Base-by-base conservation (phyloP, 441 rosid species). In the Dalechampia spathulata region DNA sequence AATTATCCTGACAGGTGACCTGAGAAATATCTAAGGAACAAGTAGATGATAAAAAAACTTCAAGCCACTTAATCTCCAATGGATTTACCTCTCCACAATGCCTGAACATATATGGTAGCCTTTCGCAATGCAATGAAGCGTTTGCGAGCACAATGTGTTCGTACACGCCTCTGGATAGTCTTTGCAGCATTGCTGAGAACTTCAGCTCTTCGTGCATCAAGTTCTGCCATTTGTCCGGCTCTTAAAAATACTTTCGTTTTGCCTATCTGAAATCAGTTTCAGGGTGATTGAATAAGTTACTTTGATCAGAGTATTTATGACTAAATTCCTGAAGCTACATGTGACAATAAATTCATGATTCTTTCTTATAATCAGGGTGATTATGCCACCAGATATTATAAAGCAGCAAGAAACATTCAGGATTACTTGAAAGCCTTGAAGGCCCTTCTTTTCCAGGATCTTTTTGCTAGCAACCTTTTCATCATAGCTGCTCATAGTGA, bases 151-250 rank as follows among this genome's bases (percentile, higher is more conserved):
- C 65, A 65, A 63, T 90, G 86, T 56, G 99, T 90, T 37, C 80
- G 70, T 55, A 90, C 60, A 0, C 91, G 85, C 32, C 95, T 61
- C 69, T 93, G 99, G 63, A 93, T 82, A n/a, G 71, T 76, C 78
- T 78, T 90, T 8, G 99, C 99, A 49, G 97, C 99, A 48, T n/a
- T 70, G 62, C 74, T 83, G 64, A 93, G 88, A 12, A 93, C 84
- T 77, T 80, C 90, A 44, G 97, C 70, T 58, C 99, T 87, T 62
- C 83, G 68, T 65, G 96, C 85, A 65, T 93, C 99, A 57, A 93
- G 72, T 74, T 90, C 99, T 60, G 99, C 99, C 97, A 94, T 94
- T 78, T 94, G 99, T 62, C 99, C 99, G 11, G 96, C 97, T 73
- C 99, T 84, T 61, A 93, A 67, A 73, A 93, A 93, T 55, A 93